phyloP scores from a whole-genome alignment of 371 early-diverging fungal genomes.

The Apophysomyces ossiformis region DNA sequence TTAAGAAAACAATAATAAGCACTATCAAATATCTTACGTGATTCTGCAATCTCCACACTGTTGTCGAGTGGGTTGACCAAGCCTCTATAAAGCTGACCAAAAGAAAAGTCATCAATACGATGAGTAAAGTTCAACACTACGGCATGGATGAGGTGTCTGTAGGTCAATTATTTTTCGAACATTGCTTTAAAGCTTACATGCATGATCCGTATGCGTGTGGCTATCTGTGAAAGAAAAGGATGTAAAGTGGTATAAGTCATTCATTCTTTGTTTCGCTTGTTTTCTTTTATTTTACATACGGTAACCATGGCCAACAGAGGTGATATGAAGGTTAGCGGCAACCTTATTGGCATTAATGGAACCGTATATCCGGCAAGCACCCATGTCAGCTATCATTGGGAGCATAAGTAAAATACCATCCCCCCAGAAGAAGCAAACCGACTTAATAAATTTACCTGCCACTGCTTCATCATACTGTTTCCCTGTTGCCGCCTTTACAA shows the following conservation, averaged over 20 bases:
- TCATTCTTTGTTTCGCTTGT: background rate
- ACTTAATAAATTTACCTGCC: slow-evolving; percentile 28
- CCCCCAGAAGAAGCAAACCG: background rate
- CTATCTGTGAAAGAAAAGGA: slow-evolving; percentile 25
- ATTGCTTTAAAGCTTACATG: slow-evolving; percentile 46
- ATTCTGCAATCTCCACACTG: slow-evolving; percentile 68
- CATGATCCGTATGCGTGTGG: slow-evolving; percentile 66
- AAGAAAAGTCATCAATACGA: slow-evolving; percentile 88
- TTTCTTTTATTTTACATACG: slow-evolving; percentile 38
- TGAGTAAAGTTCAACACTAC: slow-evolving; percentile 93
- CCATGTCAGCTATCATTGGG: slow-evolving; percentile 39
- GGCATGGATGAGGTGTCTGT: background rate
- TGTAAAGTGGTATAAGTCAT: background rate
- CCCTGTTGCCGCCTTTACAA: slow-evolving; percentile 49
- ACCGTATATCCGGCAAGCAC: slow-evolving; percentile 81
- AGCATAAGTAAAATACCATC: background rate
- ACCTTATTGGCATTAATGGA: slow-evolving; percentile 79
- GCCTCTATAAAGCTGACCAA: slow-evolving; percentile 83
- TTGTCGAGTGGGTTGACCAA: slow-evolving; percentile 88
- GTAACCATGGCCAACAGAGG: slow-evolving; percentile 90
- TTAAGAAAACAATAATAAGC: too few species aligned
- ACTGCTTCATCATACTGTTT: slow-evolving; percentile 37
- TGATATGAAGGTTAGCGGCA: slow-evolving; percentile 89
- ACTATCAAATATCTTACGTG: slow-evolving; percentile 41
- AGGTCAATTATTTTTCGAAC: background rate